These are phyloP conservation scores for Boletus subparvulus DNA, from an alignment of 768 basidiomycete species.

Conservation along the genomic window DNA sequence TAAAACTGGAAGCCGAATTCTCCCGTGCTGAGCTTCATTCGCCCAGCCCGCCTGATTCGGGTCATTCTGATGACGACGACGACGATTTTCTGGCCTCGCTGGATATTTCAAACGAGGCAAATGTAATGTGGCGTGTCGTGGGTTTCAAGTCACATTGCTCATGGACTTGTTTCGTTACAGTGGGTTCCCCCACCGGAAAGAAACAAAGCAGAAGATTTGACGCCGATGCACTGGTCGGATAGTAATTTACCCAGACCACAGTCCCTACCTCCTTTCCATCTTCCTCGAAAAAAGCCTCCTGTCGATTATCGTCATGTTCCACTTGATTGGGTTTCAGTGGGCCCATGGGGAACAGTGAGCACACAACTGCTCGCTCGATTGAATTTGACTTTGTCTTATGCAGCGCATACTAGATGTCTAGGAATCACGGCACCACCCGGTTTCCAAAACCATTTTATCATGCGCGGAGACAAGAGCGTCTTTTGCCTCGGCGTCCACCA, in stretches of 20 bases:
- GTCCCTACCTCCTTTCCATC: slow-evolving; percentile 1
- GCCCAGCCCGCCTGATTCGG: neutral
- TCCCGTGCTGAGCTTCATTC: slow-evolving; percentile 3
- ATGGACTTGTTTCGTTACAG: slow-evolving; percentile 12
- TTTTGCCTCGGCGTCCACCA: slow-evolving; percentile 21
- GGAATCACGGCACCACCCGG: slow-evolving; percentile 10
- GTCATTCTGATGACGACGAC: slow-evolving; percentile 14
- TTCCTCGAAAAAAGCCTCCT: slow-evolving; percentile 17
- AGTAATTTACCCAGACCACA: neutral
- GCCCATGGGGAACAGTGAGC: slow-evolving; percentile 26
- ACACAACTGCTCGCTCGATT: neutral
- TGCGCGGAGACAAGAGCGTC: slow-evolving; percentile 23
- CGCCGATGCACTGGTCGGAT: slow-evolving; percentile 11
- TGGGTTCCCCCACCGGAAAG: slow-evolving; percentile 26
- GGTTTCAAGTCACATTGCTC: neutral
- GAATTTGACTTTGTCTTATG: neutral
- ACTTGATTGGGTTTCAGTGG: slow-evolving; percentile 12
- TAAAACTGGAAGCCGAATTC: slow-evolving; percentile 4
- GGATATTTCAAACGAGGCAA: slow-evolving; percentile 31
- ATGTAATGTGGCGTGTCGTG: slow-evolving; percentile 17
- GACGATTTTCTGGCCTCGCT: slow-evolving; percentile 28
- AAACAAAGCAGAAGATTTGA: slow-evolving; percentile 35
- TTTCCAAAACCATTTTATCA: slow-evolving; percentile 25
- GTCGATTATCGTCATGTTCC: slow-evolving; percentile 22
- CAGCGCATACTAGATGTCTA: slow-evolving; percentile 9